Percentiles rank a stretch among this genome's conserved stretches.
Conservation (phyloP, 306 rosid species). For the Ammopiptanthus mongolicus region DNA sequence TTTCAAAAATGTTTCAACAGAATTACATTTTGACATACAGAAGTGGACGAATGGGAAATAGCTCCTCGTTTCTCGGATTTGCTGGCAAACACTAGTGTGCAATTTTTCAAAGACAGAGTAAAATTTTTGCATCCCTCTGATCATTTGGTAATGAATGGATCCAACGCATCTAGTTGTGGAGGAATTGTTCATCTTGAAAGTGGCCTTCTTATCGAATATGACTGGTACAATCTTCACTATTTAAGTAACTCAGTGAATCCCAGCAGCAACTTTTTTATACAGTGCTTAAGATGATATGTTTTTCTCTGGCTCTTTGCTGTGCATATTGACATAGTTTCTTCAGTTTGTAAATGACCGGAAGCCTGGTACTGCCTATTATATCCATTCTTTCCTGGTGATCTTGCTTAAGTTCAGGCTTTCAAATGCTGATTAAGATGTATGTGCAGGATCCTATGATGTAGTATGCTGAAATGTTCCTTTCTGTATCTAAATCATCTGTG, state of each 20-base stretch:
- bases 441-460: slow-evolving; percentile 5
- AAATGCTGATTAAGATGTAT: slow-evolving; percentile 7
- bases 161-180: slow-evolving; percentile 43
- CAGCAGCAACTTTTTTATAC: neutral
- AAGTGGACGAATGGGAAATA: slow-evolving; percentile 97
- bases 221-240: slow-evolving; percentile 57
- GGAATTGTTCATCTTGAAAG: slow-evolving; percentile 91
- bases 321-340: neutral
- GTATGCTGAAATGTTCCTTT: neutral
- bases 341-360: slow-evolving; percentile 1
- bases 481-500: slow-evolving; percentile 12
- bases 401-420: neutral
- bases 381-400: neutral
- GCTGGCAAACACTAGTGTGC: slow-evolving; percentile 67
- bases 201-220: slow-evolving; percentile 86
- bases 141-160: slow-evolving; percentile 47
- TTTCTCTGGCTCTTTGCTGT: neutral
- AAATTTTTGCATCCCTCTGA: slow-evolving; percentile 64
- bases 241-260: slow-evolving; percentile 5
- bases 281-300: slow-evolving; percentile 6
- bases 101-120: slow-evolving; percentile 76
- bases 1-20: slow-evolving; percentile 18
- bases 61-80: slow-evolving; percentile 90
- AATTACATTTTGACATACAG: slow-evolving; percentile 37
- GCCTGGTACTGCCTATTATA: neutral